These are phyloP conservation scores for Daldinia grandis DNA, from an alignment of 495 filamentous ascomycete genomes.

Conservation along the genomic window DNA sequence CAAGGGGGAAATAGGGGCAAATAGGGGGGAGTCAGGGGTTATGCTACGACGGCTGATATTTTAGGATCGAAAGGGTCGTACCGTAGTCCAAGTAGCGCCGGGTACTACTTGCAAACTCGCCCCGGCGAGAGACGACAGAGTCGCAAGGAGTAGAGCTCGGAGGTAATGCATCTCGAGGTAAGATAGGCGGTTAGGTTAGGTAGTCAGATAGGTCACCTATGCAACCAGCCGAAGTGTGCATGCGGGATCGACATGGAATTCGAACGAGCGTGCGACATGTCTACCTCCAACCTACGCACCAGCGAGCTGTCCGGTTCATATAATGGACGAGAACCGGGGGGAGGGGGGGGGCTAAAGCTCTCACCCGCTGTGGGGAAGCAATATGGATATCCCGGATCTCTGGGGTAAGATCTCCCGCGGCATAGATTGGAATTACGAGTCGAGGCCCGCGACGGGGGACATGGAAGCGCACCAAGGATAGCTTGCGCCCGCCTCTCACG, in stretches of 20 bases:
- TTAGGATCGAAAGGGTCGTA: slow-evolving; percentile 28
- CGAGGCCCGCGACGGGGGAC: slow-evolving; percentile 13
- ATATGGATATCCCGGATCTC: slow-evolving; percentile 43
- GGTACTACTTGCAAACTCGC: slow-evolving; percentile 57
- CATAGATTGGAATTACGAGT: slow-evolving; percentile 31
- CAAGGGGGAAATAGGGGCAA: neutral
- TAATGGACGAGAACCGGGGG: slow-evolving; percentile 21
- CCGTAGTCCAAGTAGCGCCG: slow-evolving; percentile 60
- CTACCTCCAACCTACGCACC: neutral
- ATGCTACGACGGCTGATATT: slow-evolving; percentile 1
- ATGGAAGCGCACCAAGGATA: slow-evolving; percentile 39
- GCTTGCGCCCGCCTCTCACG: neutral
- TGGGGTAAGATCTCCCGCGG: slow-evolving; percentile 32
- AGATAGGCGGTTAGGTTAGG: neutral
- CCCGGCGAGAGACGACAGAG: slow-evolving; percentile 37
- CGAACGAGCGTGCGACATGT: slow-evolving; percentile 8
- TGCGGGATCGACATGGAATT: slow-evolving; percentile 32
- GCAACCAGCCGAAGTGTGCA: slow-evolving; percentile 15
- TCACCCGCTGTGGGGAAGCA: slow-evolving; percentile 36
- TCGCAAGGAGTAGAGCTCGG: slow-evolving; percentile 23
- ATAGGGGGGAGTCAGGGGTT: neutral
- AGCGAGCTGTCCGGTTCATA: slow-evolving; percentile 30
- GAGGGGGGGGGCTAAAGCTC: slow-evolving; percentile 13
- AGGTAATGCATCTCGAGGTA: slow-evolving; percentile 27
- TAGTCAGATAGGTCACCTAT: no score